These are phyloP conservation scores for Theobroma cacao DNA, from an alignment of 345 rosid species.

Conservation along the genomic window DNA sequence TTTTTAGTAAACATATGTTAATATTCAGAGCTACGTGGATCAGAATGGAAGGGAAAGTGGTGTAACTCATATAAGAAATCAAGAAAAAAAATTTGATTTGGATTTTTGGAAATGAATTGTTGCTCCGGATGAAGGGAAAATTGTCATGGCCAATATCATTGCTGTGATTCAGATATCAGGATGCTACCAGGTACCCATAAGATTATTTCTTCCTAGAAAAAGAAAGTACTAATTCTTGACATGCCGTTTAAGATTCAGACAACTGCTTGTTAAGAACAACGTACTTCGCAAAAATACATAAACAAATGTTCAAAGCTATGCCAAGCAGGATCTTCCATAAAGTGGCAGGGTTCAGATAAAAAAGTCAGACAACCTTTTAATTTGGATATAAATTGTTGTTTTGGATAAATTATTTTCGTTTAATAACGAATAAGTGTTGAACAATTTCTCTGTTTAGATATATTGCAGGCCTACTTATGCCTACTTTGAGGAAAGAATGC, in stretches of 20 bases:
- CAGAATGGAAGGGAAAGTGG: neutral
- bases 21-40: neutral
- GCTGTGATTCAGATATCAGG: slow-evolving; percentile 53
- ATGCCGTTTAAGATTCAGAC: too few species aligned
- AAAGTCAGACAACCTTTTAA: neutral
- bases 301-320: neutral
- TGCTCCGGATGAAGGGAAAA: too few species aligned
- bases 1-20: neutral
- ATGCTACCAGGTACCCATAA: slow-evolving; percentile 63
- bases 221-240: too few species aligned
- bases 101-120: neutral
- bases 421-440: neutral
- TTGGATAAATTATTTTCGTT: neutral
- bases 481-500: slow-evolving; percentile 36
- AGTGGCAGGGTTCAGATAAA: neutral
- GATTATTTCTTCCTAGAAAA: too few species aligned
- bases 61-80: neutral
- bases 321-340: neutral
- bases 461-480: slow-evolving; percentile 61
- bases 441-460: slow-evolving; percentile 25
- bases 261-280: neutral
- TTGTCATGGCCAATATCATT: slow-evolving; percentile 48
- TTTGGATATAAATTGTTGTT: neutral
- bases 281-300: neutral
- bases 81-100: neutral